These are phyloP conservation scores for Candida schatavii DNA, from an alignment of 805 yeast species.

Conservation along the genomic window DNA sequence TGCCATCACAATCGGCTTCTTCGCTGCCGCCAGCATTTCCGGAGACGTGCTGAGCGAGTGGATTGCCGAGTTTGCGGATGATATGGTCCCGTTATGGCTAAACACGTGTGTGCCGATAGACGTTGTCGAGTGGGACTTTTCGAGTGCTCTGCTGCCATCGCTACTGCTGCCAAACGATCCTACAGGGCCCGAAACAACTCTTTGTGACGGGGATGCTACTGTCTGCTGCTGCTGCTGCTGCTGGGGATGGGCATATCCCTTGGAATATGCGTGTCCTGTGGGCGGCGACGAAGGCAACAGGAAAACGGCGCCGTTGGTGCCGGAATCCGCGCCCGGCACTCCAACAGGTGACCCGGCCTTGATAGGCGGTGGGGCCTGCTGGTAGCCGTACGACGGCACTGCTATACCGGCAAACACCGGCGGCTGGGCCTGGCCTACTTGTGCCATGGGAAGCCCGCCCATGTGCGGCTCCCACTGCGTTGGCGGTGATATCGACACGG, in stretches of 20 bases:
- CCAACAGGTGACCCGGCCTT: slow-evolving; percentile 8
- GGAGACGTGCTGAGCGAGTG: slow-evolving; percentile 37
- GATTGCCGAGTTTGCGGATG: slow-evolving; percentile 24
- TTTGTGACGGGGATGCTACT: not conserved
- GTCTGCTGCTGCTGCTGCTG: not conserved
- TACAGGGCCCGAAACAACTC: not conserved
- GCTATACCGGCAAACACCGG: slow-evolving; percentile 6
- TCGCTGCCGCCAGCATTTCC: slow-evolving; percentile 13
- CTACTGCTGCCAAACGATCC: slow-evolving; percentile 1
- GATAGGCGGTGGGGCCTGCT: slow-evolving; percentile 1
- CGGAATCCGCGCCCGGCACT: too few relatives aligned
- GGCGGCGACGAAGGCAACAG: not conserved
- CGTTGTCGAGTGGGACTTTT: slow-evolving; percentile 26
- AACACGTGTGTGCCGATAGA: slow-evolving; percentile 24
- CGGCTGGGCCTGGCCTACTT: slow-evolving; percentile 9
- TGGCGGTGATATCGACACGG: slow-evolving; percentile 6
- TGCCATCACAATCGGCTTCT: not conserved
- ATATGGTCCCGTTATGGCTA: slow-evolving; percentile 20
- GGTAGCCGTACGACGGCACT: slow-evolving; percentile 5
- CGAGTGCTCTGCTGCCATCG: too few relatives aligned
- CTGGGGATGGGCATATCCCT: slow-evolving; percentile 6
- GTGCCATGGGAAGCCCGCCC: slow-evolving; percentile 10
- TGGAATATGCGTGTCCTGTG: slow-evolving; percentile 9
- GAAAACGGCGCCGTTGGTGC: slow-evolving; percentile 11
- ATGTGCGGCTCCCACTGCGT: slow-evolving; percentile 7